Base-by-base conservation (phyloP, 2,329 filamentous ascomycete genomes). In the Cephalotrichum gorgonifer region DNA sequence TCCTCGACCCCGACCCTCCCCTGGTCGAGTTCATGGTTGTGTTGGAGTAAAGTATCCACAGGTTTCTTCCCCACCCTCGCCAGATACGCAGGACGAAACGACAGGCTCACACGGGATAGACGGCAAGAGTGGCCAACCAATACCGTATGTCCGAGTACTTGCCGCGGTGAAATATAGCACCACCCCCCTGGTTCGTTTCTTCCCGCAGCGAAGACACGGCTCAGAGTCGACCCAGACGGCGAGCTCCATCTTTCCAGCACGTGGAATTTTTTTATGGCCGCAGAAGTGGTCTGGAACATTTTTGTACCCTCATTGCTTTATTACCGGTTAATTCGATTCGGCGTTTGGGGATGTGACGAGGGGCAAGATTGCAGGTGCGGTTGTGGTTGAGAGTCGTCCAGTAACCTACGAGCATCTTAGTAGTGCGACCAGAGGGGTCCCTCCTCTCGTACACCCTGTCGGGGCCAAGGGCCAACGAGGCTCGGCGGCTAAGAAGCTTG, bases 401-500 rank as follows among this genome's bases (percentile, higher is more conserved):
- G n/a, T n/a, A n/a, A n/a, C n/a, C n/a, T n/a, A n/a, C n/a, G n/a
- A n/a, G n/a, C n/a, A n/a, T n/a, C n/a, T n/a, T n/a, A n/a, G n/a
- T n/a, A n/a, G n/a, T n/a, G n/a, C n/a, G n/a, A n/a, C n/a, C n/a
- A n/a, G n/a, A n/a, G n/a, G n/a, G n/a, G n/a, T n/a, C n/a, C n/a
- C n/a, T n/a, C n/a, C n/a, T 47, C 15, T 14, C 33, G 33, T 33
- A 9, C 22, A 28, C 26, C 39, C 28, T 30, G 30, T 31, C 26
- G 39, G 20, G 35, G 46, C 26, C 27, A 17, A 43, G 30, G 46
- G 31, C 43, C 46, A 38, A 31, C 46, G 25, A 48, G 38, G n/a
- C 25, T 41, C 46, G 46, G 46, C 46, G 46, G 46, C 46, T 48
- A 48, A 43, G 46, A 42, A 48, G 20, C 38, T 30, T 41, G 30